Evolutionary conservation across 2,329 filamentous ascomycete species (phyloP).

Genomic region (Fusarium falciforme): DNA sequence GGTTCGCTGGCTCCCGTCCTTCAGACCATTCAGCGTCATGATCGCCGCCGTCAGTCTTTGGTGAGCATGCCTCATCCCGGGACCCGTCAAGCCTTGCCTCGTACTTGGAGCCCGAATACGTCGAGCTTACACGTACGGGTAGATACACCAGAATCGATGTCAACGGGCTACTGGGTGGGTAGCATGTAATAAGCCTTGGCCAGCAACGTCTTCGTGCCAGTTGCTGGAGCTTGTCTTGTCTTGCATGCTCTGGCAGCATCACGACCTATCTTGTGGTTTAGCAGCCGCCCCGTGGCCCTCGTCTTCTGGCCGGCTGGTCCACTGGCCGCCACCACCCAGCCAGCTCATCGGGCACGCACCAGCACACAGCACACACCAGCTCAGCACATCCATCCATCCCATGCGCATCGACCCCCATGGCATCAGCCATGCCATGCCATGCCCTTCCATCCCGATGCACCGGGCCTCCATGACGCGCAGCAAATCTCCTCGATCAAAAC

Average conservation of each 20-base stretch:
- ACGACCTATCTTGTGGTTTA: background rate
- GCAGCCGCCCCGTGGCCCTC: constrained; percentile 29
- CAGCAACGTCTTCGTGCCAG: constrained; percentile 14
- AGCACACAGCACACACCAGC: constrained; percentile 20
- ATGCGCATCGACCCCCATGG: constrained; percentile 16
- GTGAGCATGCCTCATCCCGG: constrained; percentile 36
- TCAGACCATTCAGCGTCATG: constrained; percentile 39
- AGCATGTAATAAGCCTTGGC: constrained; percentile 1
- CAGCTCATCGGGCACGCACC: constrained; percentile 36
- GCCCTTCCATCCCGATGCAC: constrained; percentile 32
- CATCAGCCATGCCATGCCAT: constrained; percentile 16
- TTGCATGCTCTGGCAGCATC: background rate
- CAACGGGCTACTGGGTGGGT: constrained; percentile 4
- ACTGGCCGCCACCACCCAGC: constrained; percentile 11
- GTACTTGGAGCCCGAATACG: constrained; percentile 13
- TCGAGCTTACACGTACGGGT: constrained; percentile 9
- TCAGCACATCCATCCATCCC: constrained; percentile 15
- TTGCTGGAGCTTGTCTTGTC: constrained; percentile 11
- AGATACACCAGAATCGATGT: constrained; percentile 29
- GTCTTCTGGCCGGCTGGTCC: constrained; percentile 20
- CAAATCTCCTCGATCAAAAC: constrained; percentile 46
- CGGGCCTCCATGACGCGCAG: constrained; percentile 41
- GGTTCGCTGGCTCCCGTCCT: constrained; percentile 40
- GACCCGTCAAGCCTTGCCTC: constrained; percentile 21
- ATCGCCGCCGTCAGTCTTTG: constrained; percentile 38